phyloP scores from a whole-genome alignment of 305 asterid genomes.

The Ilex paraguariensis region DNA sequence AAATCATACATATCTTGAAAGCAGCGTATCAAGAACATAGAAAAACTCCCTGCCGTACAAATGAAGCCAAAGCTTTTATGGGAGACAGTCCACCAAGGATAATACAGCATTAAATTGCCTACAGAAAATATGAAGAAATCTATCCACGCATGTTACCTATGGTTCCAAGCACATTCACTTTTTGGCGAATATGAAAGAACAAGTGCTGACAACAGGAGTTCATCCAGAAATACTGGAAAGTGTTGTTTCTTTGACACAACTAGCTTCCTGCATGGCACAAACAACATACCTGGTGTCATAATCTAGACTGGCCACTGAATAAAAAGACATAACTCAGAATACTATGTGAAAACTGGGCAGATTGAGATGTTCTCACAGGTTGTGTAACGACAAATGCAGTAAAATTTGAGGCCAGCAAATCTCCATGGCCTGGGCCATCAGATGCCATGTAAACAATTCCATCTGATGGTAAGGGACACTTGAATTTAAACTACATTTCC shows the following conservation, averaged over 20 bases:
- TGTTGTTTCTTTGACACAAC: constrained; percentile 48
- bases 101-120: neutral
- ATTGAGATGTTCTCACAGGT: too few relatives aligned
- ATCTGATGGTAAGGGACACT: too few relatives aligned
- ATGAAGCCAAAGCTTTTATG: neutral
- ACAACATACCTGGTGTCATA: neutral
- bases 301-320: too few relatives aligned
- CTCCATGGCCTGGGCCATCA: too few relatives aligned
- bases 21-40: neutral
- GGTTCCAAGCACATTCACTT: constrained; percentile 97
- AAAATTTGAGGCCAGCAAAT: too few relatives aligned
- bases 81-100: too few relatives aligned
- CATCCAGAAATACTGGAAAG: constrained; percentile 46
- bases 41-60: too few relatives aligned
- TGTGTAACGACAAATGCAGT: too few relatives aligned
- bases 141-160: constrained; percentile 43
- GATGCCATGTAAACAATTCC: too few relatives aligned
- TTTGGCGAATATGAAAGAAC: constrained; percentile 83
- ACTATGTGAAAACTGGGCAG: too few relatives aligned
- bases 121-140: constrained; percentile 5
- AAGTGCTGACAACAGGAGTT: constrained; percentile 57
- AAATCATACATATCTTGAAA: neutral
- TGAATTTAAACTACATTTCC: too few relatives aligned
- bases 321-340: too few relatives aligned
- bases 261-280: constrained; percentile 50